Percentiles rank a stretch among this genome's conserved stretches.
phyloP scores from a whole-genome alignment of 208 protist genomes.

The Acanthamoeba divionensis region DNA sequence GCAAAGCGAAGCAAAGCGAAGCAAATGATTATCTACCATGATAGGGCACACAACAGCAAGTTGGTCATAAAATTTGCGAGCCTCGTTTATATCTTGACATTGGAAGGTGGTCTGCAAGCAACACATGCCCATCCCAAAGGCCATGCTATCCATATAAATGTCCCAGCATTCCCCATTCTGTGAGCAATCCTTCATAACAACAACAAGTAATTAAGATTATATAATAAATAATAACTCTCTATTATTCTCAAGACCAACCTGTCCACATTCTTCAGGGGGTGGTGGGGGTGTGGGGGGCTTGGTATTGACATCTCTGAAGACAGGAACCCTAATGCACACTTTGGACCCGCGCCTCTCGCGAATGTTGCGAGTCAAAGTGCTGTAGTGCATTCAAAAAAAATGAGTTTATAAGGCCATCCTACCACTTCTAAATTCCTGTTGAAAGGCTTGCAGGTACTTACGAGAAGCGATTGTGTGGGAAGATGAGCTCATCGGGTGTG shows the following conservation, averaged over 20 bases:
- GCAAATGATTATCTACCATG: slow-evolving; percentile 75
- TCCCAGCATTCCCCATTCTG: not conserved
- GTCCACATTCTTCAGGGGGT: not conserved
- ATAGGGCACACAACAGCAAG: slow-evolving; percentile 91
- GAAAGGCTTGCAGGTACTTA: not conserved
- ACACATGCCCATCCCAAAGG: slow-evolving; percentile 97
- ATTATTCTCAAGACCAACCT: too few relatives aligned
- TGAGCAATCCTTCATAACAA: not conserved
- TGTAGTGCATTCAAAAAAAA: not conserved
- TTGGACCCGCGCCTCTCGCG: slow-evolving; percentile 90
- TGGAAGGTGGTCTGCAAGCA: slow-evolving; percentile 91
- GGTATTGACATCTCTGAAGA: slow-evolving; percentile 92
- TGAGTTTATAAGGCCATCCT: not conserved
- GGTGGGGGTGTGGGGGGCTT: not conserved
- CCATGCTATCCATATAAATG: slow-evolving; percentile 99
- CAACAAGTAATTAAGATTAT: too few relatives aligned
- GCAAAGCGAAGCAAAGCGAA: not conserved
- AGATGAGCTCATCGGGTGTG: slow-evolving; percentile 95
- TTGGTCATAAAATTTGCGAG: slow-evolving; percentile 95
- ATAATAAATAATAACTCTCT: too few relatives aligned
- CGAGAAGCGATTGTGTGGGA: slow-evolving; percentile 94
- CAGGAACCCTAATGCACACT: slow-evolving; percentile 94
- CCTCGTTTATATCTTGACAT: slow-evolving; percentile 76
- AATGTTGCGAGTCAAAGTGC: slow-evolving; percentile 94
- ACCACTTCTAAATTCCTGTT: not conserved